Evolutionary conservation across 2,329 filamentous ascomycete species (phyloP).

Genomic region (Arthrobotrys conoides): DNA sequence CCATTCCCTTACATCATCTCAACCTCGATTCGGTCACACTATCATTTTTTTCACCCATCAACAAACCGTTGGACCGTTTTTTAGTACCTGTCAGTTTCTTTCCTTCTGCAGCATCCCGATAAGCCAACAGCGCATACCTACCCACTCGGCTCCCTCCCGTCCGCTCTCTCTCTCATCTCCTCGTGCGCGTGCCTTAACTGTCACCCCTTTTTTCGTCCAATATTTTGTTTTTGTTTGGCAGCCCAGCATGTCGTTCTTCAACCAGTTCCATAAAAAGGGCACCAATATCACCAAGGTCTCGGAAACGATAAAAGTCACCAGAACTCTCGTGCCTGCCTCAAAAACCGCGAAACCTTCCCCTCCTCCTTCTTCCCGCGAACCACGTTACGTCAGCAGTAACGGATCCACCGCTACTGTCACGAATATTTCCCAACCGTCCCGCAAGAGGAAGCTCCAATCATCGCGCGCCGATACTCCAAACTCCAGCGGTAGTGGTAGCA

Average conservation of each 20-base stretch:
- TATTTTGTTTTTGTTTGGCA: constrained; percentile 9
- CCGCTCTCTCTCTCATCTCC: constrained; percentile 29
- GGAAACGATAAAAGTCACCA: constrained; percentile 59
- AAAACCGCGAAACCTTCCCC: constrained; percentile 57
- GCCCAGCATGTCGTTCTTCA: constrained; percentile 58
- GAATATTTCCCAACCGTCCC: constrained; percentile 22
- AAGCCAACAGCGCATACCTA: constrained; percentile 37
- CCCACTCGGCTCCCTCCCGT: constrained; percentile 35
- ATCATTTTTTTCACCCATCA: constrained; percentile 20
- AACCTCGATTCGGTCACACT: constrained; percentile 55
- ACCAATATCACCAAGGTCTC: constrained; percentile 58
- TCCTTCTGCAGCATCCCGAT: constrained; percentile 48
- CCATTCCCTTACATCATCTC: constrained; percentile 60
- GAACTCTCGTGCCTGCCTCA: constrained; percentile 38
- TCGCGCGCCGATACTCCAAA: constrained; percentile 56
- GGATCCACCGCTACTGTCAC: constrained; percentile 3
- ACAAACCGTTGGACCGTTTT: constrained; percentile 24
- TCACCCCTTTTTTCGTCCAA: constrained; percentile 20
- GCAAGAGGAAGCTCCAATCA: constrained; percentile 52
- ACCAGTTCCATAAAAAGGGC: constrained; percentile 58
- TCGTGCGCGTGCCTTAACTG: constrained; percentile 21
- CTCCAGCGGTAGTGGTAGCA: constrained; percentile 35
- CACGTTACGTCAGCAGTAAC: constrained; percentile 43
- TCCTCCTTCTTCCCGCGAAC: constrained; percentile 45
- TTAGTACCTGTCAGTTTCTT: constrained; percentile 27